Evolutionary conservation across 2,329 filamentous ascomycete species (phyloP).

Genomic region (Akanthomyces dipterigenus): DNA sequence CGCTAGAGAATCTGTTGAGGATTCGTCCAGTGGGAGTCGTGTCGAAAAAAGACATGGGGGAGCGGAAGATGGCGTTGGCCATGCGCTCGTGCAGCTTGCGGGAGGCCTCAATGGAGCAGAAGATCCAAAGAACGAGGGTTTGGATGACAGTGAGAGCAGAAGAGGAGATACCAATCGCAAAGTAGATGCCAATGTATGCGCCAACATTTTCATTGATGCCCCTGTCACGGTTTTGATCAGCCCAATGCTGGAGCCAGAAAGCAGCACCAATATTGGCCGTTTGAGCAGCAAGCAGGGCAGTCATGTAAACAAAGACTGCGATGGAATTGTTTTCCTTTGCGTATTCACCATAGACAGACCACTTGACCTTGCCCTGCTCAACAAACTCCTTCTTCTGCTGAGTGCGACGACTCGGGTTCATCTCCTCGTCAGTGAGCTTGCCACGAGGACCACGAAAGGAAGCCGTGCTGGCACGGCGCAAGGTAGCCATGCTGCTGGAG

Average conservation of each 20-base stretch:
- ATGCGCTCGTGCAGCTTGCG: slow-evolving; percentile 95
- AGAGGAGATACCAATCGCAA: slow-evolving; percentile 85
- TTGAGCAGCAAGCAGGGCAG: slow-evolving; percentile 73
- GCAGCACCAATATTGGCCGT: slow-evolving; percentile 75
- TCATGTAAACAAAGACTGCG: slow-evolving; percentile 74
- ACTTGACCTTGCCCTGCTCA: slow-evolving; percentile 97
- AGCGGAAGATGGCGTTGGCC: slow-evolving; percentile 95
- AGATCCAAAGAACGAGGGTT: slow-evolving; percentile 96
- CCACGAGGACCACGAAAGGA: slow-evolving; percentile 83
- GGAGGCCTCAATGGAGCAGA: slow-evolving; percentile 98
- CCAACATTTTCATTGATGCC: slow-evolving; percentile 69
- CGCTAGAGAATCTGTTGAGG: slow-evolving; percentile 87
- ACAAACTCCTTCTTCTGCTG: slow-evolving; percentile 81
- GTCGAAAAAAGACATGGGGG: slow-evolving; percentile 98
- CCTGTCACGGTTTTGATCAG: slow-evolving; percentile 65
- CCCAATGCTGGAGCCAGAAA: slow-evolving; percentile 92
- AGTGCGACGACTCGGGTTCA: slow-evolving; percentile 68
- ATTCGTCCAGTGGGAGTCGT: slow-evolving; percentile 95
- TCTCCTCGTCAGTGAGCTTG: slow-evolving; percentile 79
- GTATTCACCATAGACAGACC: slow-evolving; percentile 86
- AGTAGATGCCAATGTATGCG: slow-evolving; percentile 92
- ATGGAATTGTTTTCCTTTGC: slow-evolving; percentile 87
- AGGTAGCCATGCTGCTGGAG: slow-evolving; percentile 66
- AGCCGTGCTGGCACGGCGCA: slow-evolving; percentile 84
- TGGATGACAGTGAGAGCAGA: slow-evolving; percentile 81